Evolutionary conservation across 2,329 filamentous ascomycete genomes (phyloP), one percentile per base, ranked within the genome.

Genomic region (Zasmidium citrigriseum): DNA sequence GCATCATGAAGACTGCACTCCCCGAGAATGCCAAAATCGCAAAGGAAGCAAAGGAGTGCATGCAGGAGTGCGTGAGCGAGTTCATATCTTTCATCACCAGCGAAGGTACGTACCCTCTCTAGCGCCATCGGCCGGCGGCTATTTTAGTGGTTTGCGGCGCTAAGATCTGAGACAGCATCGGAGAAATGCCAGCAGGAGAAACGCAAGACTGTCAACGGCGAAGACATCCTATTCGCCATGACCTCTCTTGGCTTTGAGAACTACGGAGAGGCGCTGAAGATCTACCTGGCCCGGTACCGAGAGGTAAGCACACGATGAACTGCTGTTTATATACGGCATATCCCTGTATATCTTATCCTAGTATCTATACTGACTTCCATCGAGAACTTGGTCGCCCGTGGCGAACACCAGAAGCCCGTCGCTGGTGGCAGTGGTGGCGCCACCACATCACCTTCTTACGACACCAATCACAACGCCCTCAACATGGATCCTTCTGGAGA

Each of bases 1-100:
- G 95, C 57, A 98, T 99, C 76, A 99, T 99, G 95, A 99, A 99
- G 78, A 89, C 92, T 70, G 95, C 95, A 5, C 83, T 99, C 50
- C 95, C 95, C 52, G 95, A 99, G 66, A 99, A 99, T 73, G 95
- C 95, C 67, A 99, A 99, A 79, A 99, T 99, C 50, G 72, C 72
- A 24, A 99, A 99, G 75, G 95, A 99, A 75, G 95, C 95, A 56
- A 99, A 99, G 77, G 95, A 99, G 76, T 99, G 95, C 79, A 98
- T 99, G 95, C 95, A 99, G 77, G 95, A 99, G 77, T 99, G 95
- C 73, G 95, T 99, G 59, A 97, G 93, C 86, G 95, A 99, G 79
- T 99, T 99, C 77, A 99, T 99, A 81, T 96, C 91, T 5, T 99
- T 99, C 82, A 98, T 99, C 74, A 99, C 95, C 34, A 98, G 93